Evolutionary conservation across 2,329 filamentous ascomycete genomes (phyloP).

Genomic region (Colletotrichum tropicicola): DNA sequence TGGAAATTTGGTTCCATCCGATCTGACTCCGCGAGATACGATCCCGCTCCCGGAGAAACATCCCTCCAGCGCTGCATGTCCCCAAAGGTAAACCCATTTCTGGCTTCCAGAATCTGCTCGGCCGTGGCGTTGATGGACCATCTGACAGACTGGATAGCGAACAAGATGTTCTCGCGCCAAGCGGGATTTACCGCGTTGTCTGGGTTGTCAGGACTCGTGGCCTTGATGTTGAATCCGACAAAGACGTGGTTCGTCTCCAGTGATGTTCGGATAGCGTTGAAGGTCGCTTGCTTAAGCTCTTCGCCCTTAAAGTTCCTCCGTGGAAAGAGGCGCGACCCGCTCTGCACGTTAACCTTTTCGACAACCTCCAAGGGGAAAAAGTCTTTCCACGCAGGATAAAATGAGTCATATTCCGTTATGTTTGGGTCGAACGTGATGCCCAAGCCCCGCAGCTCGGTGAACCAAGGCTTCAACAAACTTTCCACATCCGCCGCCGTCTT

Average conservation of each 20-base stretch:
- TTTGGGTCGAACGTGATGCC: constrained; percentile 3
- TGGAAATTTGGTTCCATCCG: constrained; percentile 40
- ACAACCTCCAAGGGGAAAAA: constrained; percentile 8
- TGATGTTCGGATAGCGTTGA: constrained; percentile 12
- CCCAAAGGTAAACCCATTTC: constrained; percentile 39
- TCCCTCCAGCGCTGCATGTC: constrained; percentile 41
- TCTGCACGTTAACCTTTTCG: constrained; percentile 16
- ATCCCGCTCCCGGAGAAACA: constrained; percentile 35
- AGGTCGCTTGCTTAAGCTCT: constrained; percentile 3
- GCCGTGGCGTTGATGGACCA: constrained; percentile 18
- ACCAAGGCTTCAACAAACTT: constrained; percentile 8
- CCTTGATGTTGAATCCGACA: constrained; percentile 17
- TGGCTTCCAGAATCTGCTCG: constrained; percentile 23
- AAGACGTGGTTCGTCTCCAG: constrained; percentile 15
- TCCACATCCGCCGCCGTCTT: constrained; percentile 12
- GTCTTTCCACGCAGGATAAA: constrained; percentile 22
- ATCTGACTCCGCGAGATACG: constrained; percentile 42
- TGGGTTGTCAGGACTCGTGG: constrained; percentile 26
- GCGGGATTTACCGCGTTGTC: constrained; percentile 52
- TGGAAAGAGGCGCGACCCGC: constrained; percentile 10
- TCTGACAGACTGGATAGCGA: constrained; percentile 37
- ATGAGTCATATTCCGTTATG: constrained; percentile 12
- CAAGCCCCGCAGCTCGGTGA: neutral
- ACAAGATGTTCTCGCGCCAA: constrained; percentile 51
- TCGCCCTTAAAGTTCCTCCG: constrained; percentile 7